These are phyloP conservation scores for Plantago rigida DNA, from an alignment of 305 asterid species.

Conservation along the genomic window DNA sequence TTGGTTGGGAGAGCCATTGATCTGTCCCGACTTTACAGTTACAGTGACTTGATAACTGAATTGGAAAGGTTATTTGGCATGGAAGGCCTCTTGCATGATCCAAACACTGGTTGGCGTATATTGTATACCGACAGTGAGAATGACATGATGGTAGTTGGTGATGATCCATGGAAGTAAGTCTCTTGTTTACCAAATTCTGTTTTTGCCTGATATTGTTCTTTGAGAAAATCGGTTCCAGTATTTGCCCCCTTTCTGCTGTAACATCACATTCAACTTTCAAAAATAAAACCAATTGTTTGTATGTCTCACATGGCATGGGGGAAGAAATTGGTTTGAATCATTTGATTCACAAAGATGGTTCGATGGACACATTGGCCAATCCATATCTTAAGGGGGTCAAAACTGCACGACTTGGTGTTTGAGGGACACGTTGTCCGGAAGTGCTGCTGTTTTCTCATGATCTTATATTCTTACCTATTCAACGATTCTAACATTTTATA, in stretches of 20 bases:
- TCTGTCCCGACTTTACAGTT: conserved; percentile 63
- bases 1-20: conserved; percentile 90
- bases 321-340: background rate
- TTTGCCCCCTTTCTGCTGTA: no score
- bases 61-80: conserved; percentile 76
- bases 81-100: conserved; percentile 76
- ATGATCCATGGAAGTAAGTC: conserved; percentile 97
- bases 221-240: background rate
- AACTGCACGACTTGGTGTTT: background rate
- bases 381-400: no score
- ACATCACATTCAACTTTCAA: background rate
- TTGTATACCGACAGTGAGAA: conserved; percentile 89
- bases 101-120: conserved; percentile 77
- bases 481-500: background rate
- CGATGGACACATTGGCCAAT: no score
- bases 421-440: background rate
- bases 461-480: background rate
- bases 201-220: background rate
- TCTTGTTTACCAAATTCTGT: background rate
- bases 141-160: conserved; percentile 99
- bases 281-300: no score
- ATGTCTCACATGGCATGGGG: background rate
- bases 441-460: background rate
- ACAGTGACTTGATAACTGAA: conserved; percentile 57
- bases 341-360: no score